Percentiles rank a stretch among this genome's conserved stretches.
phyloP scores from a whole-genome alignment of 1,284 basidiomycete species.

The Apiotrichum gracile region DNA sequence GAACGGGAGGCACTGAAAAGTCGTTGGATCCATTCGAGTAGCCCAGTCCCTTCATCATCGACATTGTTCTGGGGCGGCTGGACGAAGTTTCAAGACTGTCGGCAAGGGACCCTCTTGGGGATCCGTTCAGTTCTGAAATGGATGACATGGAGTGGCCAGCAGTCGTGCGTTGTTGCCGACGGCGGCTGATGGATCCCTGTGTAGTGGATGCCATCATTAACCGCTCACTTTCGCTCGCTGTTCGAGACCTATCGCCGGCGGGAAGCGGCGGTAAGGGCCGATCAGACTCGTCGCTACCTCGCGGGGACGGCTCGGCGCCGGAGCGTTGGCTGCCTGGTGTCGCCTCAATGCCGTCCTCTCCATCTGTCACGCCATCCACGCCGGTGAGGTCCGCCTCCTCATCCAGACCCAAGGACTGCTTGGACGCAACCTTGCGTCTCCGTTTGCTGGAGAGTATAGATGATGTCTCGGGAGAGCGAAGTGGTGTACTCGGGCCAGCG shows the following conservation, averaged over 20 bases:
- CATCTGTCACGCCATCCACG: slow-evolving; percentile 22
- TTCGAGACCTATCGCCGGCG: background rate
- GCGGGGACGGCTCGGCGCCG: slow-evolving; percentile 6
- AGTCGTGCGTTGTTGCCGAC: slow-evolving; percentile 18
- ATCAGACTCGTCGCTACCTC: slow-evolving; percentile 7
- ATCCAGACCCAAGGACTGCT: slow-evolving; percentile 26
- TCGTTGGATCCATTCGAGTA: slow-evolving; percentile 4
- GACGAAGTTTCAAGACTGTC: slow-evolving; percentile 3
- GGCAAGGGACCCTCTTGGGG: slow-evolving; percentile 2
- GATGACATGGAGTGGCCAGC: slow-evolving; percentile 11
- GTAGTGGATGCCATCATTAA: slow-evolving; percentile 31
- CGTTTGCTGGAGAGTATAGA: background rate
- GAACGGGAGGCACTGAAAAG: background rate
- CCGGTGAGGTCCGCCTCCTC: slow-evolving; percentile 27
- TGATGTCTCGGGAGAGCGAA: slow-evolving; percentile 6
- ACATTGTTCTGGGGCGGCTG: slow-evolving; percentile 3
- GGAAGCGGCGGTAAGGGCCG: slow-evolving; percentile 24
- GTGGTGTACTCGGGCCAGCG: slow-evolving; percentile 4
- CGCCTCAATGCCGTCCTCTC: background rate
- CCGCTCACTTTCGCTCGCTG: background rate
- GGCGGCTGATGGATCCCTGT: slow-evolving; percentile 36
- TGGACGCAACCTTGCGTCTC: background rate
- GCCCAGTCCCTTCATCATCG: background rate
- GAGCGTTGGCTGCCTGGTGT: background rate
- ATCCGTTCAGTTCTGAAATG: slow-evolving; percentile 13